A percentile compares a stretch with the other conserved stretches of the same genome.
phyloP scores from a whole-genome alignment of 305 asterid species.

The Ilex paraguariensis region DNA sequence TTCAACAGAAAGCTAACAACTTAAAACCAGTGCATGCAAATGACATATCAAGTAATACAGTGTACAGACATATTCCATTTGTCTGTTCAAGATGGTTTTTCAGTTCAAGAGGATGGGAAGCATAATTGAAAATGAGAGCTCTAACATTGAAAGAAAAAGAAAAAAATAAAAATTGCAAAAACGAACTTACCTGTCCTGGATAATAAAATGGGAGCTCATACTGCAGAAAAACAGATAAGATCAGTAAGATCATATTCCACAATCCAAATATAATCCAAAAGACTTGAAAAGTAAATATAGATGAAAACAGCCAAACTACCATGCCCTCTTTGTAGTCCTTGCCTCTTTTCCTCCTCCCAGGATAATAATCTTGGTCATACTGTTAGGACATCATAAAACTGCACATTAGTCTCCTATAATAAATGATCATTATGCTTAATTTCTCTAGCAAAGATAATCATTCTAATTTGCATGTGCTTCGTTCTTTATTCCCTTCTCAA shows the following conservation, averaged over 20 bases:
- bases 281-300: not conserved
- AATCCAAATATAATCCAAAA: constrained; percentile 8
- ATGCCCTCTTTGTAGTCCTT: constrained; percentile 84
- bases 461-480: too few species aligned
- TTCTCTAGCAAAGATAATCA: not conserved
- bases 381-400: constrained; percentile 29
- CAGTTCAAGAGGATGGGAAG: too few species aligned
- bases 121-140: too few species aligned
- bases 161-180: not conserved
- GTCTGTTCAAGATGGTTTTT: too few species aligned
- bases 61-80: too few species aligned
- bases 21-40: too few species aligned
- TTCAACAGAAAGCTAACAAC: too few species aligned
- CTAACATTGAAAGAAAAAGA: not conserved
- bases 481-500: too few species aligned
- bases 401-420: constrained; percentile 13
- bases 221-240: constrained; percentile 49
- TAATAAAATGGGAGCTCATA: constrained; percentile 93
- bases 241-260: constrained; percentile 19
- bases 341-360: constrained; percentile 97
- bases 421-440: not conserved
- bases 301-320: constrained; percentile 37
- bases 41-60: too few species aligned
- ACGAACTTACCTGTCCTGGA: constrained; percentile 88
- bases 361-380: constrained; percentile 94